A percentile compares a stretch with the other conserved stretches of the same genome.
These are phyloP conservation scores for Solanum clarkiae DNA, from an alignment of 257 asterid species.

Conservation along the genomic window DNA sequence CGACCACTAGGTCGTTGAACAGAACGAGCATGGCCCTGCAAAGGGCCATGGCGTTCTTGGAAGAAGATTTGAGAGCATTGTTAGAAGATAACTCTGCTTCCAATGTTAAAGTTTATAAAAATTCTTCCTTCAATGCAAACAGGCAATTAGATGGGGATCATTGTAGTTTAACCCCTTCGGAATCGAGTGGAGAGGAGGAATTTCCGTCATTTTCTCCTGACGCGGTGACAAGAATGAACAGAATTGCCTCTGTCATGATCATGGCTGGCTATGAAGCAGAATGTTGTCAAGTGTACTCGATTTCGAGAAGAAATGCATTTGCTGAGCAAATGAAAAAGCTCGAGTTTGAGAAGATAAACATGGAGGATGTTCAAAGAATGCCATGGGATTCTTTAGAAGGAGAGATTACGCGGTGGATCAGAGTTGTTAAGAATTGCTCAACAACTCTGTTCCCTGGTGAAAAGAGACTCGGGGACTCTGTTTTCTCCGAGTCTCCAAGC, in stretches of 20 bases:
- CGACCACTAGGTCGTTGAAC: conserved; percentile 22
- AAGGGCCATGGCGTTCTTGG: conserved; percentile 56
- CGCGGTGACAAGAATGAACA: conserved; percentile 28
- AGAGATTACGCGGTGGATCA: conserved; percentile 65
- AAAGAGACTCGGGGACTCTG: conserved; percentile 28
- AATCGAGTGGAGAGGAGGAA: conserved; percentile 7
- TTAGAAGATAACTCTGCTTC: conserved; percentile 27
- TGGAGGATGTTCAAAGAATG: conserved; percentile 56
- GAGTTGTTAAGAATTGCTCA: conserved; percentile 33
- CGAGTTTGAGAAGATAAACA: conserved; percentile 47
- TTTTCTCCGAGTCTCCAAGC: conserved; percentile 39
- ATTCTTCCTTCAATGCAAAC: conserved; percentile 14
- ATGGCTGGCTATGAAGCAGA: conserved; percentile 60
- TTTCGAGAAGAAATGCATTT: conserved; percentile 38
- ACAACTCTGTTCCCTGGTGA: conserved; percentile 44
- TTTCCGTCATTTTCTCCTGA: conserved; percentile 36
- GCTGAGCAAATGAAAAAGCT: conserved; percentile 30
- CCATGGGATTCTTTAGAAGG: conserved; percentile 55
- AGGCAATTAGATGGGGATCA: not conserved
- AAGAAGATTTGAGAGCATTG: conserved; percentile 47
- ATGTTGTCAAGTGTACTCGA: conserved; percentile 58
- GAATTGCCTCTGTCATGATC: conserved; percentile 51
- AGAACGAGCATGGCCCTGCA: conserved; percentile 53
- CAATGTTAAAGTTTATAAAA: not conserved
- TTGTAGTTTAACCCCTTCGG: not conserved